Conservation (phyloP, 768 basidiomycete species). For the Melanogaster broomeanus region DNA sequence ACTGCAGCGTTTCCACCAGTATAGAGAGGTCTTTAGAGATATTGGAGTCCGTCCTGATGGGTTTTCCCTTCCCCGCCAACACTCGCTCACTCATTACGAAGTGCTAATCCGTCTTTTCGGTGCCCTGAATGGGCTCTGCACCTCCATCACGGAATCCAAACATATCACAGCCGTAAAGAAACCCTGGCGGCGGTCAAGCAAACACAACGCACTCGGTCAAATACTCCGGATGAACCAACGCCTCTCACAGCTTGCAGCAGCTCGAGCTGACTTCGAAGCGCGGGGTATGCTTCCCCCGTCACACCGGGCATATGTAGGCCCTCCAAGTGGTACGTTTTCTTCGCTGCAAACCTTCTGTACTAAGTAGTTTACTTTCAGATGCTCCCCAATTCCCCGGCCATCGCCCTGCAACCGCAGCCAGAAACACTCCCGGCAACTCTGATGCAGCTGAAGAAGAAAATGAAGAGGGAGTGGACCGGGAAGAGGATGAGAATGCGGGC, state of each 20-base stretch:
- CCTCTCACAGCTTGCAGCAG: conserved; percentile 28
- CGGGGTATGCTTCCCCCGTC: background rate
- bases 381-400: too few relatives aligned
- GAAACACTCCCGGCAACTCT: too few relatives aligned
- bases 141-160: conserved; percentile 37
- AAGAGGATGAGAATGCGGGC: too few relatives aligned
- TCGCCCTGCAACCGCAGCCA: too few relatives aligned
- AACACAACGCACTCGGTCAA: conserved; percentile 21
- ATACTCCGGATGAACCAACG: conserved; percentile 32
- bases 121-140: conserved; percentile 36
- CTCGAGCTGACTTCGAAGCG: background rate
- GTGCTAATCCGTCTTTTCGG: conserved; percentile 26
- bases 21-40: conserved; percentile 17
- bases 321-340: background rate
- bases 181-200: conserved; percentile 32
- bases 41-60: conserved; percentile 13
- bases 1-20: conserved; percentile 20
- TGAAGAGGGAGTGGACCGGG: too few relatives aligned
- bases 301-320: background rate
- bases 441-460: too few relatives aligned
- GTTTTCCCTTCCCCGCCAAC: conserved; percentile 32
- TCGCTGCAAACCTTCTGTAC: too few relatives aligned
- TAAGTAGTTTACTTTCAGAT: too few relatives aligned
- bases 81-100: conserved; percentile 31
- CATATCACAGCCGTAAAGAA: conserved; percentile 38